Percentiles rank a stretch among this genome's conserved stretches.
These are phyloP conservation scores for Candida suzukii DNA, from an alignment of 805 yeast species.

Conservation along the genomic window DNA sequence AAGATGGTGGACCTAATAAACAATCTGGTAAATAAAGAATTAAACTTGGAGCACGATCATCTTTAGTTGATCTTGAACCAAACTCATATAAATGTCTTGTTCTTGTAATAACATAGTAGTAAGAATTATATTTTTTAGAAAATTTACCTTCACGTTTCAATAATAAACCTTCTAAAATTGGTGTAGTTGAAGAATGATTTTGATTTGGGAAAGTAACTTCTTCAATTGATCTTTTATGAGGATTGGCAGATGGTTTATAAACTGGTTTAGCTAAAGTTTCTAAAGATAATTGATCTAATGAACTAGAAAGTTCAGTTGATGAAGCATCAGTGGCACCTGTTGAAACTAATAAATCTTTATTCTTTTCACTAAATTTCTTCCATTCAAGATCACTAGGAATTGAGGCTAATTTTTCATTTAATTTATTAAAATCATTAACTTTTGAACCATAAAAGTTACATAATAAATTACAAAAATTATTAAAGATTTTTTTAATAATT, in stretches of 20 bases:
- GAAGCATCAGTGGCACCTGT: constrained; percentile 14
- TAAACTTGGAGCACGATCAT: constrained; percentile 17
- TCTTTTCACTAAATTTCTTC: constrained; percentile 29
- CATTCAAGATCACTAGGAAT: constrained; percentile 38
- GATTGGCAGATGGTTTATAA: constrained; percentile 7
- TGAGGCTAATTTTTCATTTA: constrained; percentile 23
- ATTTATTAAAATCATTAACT: constrained; percentile 20
- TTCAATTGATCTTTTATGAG: constrained; percentile 28
- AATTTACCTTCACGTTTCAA: constrained; percentile 37
- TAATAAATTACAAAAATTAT: constrained; percentile 20
- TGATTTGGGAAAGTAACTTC: constrained; percentile 31
- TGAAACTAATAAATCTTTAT: constrained; percentile 26
- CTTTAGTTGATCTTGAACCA: constrained; percentile 34
- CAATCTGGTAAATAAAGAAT: constrained; percentile 11
- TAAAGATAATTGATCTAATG: background rate
- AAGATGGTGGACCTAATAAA: constrained; percentile 27
- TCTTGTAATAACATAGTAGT: constrained; percentile 41
- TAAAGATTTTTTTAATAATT: constrained; percentile 32
- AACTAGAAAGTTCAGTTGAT: background rate
- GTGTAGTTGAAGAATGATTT: constrained; percentile 32
- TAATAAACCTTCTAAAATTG: constrained; percentile 41
- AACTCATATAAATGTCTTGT: constrained; percentile 39
- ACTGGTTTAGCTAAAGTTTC: constrained; percentile 6
- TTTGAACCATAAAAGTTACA: constrained; percentile 23
- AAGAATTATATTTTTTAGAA: constrained; percentile 33